A percentile compares a stretch with the other conserved stretches of the same genome.
Conservation (phyloP, 1,139 yeast genomes). For the Nakaseomyces glabratus region DNA sequence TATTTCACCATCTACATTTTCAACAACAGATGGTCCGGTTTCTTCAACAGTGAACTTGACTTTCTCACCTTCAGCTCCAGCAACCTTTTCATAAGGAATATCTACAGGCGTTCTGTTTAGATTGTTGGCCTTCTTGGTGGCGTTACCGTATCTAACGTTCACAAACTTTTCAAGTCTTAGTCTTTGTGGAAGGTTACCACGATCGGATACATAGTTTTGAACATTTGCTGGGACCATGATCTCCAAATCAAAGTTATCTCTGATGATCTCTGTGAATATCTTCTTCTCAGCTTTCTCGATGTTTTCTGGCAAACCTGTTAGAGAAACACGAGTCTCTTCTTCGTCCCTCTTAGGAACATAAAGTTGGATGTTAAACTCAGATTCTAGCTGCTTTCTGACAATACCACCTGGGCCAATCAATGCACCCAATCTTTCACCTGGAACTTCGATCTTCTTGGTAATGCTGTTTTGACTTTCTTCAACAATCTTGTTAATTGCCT, state of each 20-base stretch:
- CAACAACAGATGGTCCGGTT: slow-evolving; percentile 19
- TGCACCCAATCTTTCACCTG: slow-evolving; percentile 67
- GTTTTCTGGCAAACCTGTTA: slow-evolving; percentile 56
- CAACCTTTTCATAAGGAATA: slow-evolving; percentile 44
- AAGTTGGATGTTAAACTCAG: slow-evolving; percentile 54
- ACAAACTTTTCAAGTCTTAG: slow-evolving; percentile 49
- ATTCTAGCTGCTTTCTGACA: slow-evolving; percentile 63
- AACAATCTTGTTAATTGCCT: slow-evolving; percentile 56
- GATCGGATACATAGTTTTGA: slow-evolving; percentile 58
- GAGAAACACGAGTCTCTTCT: slow-evolving; percentile 35
- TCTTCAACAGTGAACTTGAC: slow-evolving; percentile 41
- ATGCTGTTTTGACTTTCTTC: slow-evolving; percentile 56
- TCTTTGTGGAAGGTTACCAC: slow-evolving; percentile 56
- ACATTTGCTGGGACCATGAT: slow-evolving; percentile 49
- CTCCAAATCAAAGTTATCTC: slow-evolving; percentile 35
- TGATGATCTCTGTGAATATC: slow-evolving; percentile 42
- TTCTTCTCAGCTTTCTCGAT: slow-evolving; percentile 50
- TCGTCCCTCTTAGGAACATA: slow-evolving; percentile 59
- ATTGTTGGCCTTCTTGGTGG: slow-evolving; percentile 42
- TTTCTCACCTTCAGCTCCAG: slow-evolving; percentile 37
- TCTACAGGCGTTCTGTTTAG: slow-evolving; percentile 36
- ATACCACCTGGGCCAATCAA: slow-evolving; percentile 79
- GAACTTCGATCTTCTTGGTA: slow-evolving; percentile 48
- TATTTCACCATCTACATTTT: slow-evolving; percentile 37
- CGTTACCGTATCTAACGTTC: slow-evolving; percentile 53